Base-by-base conservation (phyloP, 768 basidiomycete genomes). In the Chlorophyllum brunneum region DNA sequence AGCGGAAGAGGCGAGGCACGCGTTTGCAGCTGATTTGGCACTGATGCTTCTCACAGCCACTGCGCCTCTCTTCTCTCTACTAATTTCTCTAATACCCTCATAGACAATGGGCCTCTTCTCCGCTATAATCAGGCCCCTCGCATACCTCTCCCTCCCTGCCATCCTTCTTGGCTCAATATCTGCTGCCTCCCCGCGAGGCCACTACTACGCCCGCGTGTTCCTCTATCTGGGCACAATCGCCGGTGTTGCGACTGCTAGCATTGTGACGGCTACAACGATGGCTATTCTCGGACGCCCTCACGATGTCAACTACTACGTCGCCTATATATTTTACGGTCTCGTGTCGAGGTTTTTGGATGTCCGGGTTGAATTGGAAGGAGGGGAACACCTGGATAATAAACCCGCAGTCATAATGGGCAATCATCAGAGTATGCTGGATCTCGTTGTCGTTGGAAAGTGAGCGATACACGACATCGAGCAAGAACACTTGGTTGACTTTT, bases 371-470 rank as follows among this genome's bases (percentile, higher is more conserved):
- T 78, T 98, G 29, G 94, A 98, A 65, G 94, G 93, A 9, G 82
- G 82, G 63, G 92, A 98, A 64, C 72, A 94, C 64, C 71, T 98
- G 39, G 67, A 73, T 58, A 77, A 74, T n/a, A 70, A 74, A 44
- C 91, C 93, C 6, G 82, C 83, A 1, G 80, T 98, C 10, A 67
- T 92, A 23, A 79, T 98, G 63, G 81, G 79, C 10, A 98, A 98
- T 64, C 95, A 98, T 65, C 95, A 98, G 74, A 93, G 87, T 54
- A 88, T 93, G 82, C 66, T 97, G 38, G 93, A 97, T 67, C 79
- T 99, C 55, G 66, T 95, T 30, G 82, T 83, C 60, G 70, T 93
- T 48, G 93, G 86, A 52, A 82, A 81, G 90, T 91, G 86, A 59
- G 36, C 42, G 27, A 26, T 53, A 46, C 51, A 45, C 26, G 16